phyloP scores from a whole-genome alignment of 1,284 basidiomycete genomes.

The Cerioporus squamosus region DNA sequence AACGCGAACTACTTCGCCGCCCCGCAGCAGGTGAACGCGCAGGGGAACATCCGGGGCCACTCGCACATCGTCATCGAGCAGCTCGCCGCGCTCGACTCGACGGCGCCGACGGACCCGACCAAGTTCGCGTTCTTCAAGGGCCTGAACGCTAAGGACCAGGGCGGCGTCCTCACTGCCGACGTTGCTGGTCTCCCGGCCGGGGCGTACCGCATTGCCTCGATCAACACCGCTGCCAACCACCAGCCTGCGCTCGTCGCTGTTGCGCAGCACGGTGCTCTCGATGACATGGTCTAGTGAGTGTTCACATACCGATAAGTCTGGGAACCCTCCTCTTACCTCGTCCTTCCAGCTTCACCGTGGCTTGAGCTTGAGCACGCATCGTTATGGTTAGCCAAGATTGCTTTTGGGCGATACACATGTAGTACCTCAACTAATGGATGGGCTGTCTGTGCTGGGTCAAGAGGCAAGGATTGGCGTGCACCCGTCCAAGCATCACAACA shows the following conservation, averaged over 20 bases:
- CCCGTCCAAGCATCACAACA: no score
- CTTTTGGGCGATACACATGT: no score
- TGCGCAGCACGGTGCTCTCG: conserved; percentile 53
- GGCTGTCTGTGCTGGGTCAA: no score
- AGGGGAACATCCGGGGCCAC: conserved; percentile 61
- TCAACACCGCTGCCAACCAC: conserved; percentile 64
- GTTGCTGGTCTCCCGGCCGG: conserved; percentile 61
- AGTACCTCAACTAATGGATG: no score
- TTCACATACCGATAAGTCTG: no score
- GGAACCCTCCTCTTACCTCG: no score
- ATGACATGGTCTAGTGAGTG: conserved; percentile 41
- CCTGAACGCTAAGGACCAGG: conserved; percentile 49
- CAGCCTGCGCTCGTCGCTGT: conserved; percentile 56
- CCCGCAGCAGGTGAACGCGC: conserved; percentile 59
- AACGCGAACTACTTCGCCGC: conserved; percentile 65
- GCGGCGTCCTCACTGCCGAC: conserved; percentile 52
- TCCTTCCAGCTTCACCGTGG: no score
- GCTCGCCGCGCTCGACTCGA: conserved; percentile 50
- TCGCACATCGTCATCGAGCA: conserved; percentile 65
- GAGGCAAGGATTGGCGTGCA: no score
- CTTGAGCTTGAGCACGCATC: no score
- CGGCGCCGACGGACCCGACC: conserved; percentile 54
- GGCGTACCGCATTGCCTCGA: conserved; percentile 61
- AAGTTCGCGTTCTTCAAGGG: conserved; percentile 74
- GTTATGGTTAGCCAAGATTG: no score